Base-by-base conservation (phyloP, 768 basidiomycete species). In the Dentipellis fragilis region DNA sequence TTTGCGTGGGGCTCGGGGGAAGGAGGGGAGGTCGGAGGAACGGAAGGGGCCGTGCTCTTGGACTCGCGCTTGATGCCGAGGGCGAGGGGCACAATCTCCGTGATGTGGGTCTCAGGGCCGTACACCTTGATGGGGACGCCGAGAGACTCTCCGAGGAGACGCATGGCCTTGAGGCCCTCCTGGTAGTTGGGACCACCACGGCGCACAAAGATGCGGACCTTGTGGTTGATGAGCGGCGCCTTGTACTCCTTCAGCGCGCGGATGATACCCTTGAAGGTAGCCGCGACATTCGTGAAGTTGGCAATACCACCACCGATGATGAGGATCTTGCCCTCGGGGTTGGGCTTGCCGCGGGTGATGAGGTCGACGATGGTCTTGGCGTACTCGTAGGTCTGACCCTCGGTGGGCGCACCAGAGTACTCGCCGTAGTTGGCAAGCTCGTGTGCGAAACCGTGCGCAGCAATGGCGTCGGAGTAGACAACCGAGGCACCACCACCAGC, bases 181-280 rank as follows among this genome's bases (percentile, higher is more conserved):
- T 99, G 96, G 79, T 96, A 99, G 81, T 98, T 99, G 59, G 96
- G 96, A 12, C 95, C 95, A 70, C 94, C 95, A 68, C 95, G 93
- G 65, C 95, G 90, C 50, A 98, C 93, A 66, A 89, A 99, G 73
- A 98, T 97, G 72, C 84, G 86, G 73, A 97, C 94, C 55, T 83
- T 73, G 74, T 92, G 86, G 50, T 77, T 74, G 66, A 91, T 87
- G 60, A 98, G 81, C 54, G 83, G 85, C 46, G 79, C 74, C 77
- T 93, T 93, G 81, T 80, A 93, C 72, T 93, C 89, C 77, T 95
- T 87, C 62, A 99, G 80, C 16, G 96, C 94, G 47, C 85, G 89
- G 72, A 99, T 99, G 79, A 98, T 99, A 59, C 95, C 95, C 80
- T 98, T 97, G 88, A 99, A 99, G 58, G 95, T 98, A 10, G 95